These are phyloP conservation scores for Flammula alnicola DNA, from an alignment of 1,284 basidiomycete species.

Conservation along the genomic window DNA sequence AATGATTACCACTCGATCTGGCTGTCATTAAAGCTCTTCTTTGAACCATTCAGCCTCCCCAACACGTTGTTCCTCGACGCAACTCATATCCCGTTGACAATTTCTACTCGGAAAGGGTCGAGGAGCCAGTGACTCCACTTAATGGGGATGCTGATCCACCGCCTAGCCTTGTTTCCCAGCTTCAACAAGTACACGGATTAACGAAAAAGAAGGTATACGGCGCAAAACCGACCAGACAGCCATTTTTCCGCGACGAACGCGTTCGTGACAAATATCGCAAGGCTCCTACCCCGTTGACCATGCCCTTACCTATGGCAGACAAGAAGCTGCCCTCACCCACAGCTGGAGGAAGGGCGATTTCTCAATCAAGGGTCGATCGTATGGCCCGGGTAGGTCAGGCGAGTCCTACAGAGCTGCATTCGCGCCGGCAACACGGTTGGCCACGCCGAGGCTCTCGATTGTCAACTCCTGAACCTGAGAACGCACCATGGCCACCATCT, in stretches of 20 bases:
- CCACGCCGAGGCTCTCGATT: conserved; percentile 36
- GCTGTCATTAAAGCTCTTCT: not conserved
- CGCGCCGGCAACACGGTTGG: conserved; percentile 31
- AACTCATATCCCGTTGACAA: conserved; percentile 37
- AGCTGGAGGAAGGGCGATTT: conserved; percentile 35
- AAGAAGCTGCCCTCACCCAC: conserved; percentile 27
- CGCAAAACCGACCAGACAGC: conserved; percentile 47
- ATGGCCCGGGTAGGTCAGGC: conserved; percentile 35
- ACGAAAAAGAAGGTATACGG: conserved; percentile 68
- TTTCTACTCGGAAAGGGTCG: conserved; percentile 20
- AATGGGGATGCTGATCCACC: conserved; percentile 32
- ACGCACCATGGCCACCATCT: conserved; percentile 19
- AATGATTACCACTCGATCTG: conserved; percentile 17
- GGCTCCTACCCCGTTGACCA: conserved; percentile 26
- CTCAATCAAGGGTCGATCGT: conserved; percentile 38
- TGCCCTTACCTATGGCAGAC: conserved; percentile 27
- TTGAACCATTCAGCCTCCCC: conserved; percentile 8
- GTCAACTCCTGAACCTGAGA: conserved; percentile 31
- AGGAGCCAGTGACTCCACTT: conserved; percentile 17
- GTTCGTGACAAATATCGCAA: conserved; percentile 33
- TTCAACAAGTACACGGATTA: conserved; percentile 63
- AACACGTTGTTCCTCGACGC: conserved; percentile 19
- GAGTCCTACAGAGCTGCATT: conserved; percentile 38
- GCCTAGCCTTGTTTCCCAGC: conserved; percentile 51
- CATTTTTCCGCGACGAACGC: conserved; percentile 57